These are phyloP conservation scores for Rhodosporidiobolus odoratus DNA, from an alignment of 768 basidiomycete genomes.

Conservation along the genomic window DNA sequence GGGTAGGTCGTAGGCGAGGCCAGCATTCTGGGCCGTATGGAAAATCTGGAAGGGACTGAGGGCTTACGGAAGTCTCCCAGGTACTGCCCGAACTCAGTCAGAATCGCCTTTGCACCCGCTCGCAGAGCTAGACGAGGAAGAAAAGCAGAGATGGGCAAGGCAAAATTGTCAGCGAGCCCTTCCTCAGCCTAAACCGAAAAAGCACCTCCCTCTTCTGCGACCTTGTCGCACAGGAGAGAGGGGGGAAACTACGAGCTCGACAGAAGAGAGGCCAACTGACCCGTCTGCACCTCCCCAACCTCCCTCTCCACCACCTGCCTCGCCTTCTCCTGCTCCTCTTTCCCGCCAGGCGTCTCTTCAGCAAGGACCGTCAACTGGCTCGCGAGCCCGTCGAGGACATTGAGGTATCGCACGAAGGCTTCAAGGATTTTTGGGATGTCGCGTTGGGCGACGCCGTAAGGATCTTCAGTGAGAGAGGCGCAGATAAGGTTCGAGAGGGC, in stretches of 20 bases:
- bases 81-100: conserved; percentile 32
- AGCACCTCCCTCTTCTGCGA: not conserved
- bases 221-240: not conserved
- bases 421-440: conserved; percentile 79
- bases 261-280: not conserved
- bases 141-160: not conserved
- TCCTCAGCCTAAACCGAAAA: not conserved
- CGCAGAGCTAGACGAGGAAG: conserved; percentile 11
- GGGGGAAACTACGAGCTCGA: not conserved
- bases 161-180: not conserved
- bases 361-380: conserved; percentile 51
- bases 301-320: conserved; percentile 16
- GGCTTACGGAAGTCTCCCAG: conserved; percentile 33
- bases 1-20: too few species aligned
- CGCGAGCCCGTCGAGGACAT: conserved; percentile 63
- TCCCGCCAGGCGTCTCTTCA: conserved; percentile 8
- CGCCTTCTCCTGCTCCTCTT: not conserved
- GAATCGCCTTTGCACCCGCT: conserved; percentile 24
- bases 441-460: conserved; percentile 74
- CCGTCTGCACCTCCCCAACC: conserved; percentile 23
- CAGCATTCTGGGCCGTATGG: too few species aligned
- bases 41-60: not conserved
- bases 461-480: conserved; percentile 71
- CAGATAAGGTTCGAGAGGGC: conserved; percentile 64
- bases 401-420: conserved; percentile 63